Conservation (phyloP, 805 yeast species). For the Schizosaccharomyces cryophilus region DNA sequence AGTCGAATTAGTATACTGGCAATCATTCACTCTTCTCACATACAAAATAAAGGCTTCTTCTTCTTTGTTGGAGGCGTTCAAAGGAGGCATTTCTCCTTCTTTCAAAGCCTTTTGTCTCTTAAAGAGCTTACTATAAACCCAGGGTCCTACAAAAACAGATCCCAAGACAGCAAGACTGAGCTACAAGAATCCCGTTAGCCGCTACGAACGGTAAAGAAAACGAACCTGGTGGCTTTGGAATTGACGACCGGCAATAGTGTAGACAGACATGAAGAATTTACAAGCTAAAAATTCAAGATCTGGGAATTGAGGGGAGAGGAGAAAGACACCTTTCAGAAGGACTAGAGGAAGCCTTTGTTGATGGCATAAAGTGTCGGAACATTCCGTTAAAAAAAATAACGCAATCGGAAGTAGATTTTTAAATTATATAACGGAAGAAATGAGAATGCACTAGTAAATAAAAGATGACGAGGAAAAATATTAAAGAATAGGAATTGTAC, state of each 20-base stretch:
- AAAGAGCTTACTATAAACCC: neutral
- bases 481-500: too few species aligned
- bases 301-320: neutral
- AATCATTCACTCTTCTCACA: neutral
- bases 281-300: neutral
- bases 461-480: too few species aligned
- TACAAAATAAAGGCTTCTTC: neutral
- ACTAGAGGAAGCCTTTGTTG: too few species aligned
- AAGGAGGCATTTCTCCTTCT: neutral
- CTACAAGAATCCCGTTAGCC: neutral
- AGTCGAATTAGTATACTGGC: neutral
- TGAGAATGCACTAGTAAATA: too few species aligned
- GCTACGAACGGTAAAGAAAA: neutral
- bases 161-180: neutral
- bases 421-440: too few species aligned
- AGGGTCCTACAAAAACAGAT: neutral
- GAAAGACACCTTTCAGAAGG: too few species aligned
- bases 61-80: neutral
- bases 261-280: neutral
- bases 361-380: too few species aligned
- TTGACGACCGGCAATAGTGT: slow-evolving; percentile 1
- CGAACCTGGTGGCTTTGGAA: neutral
- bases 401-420: too few species aligned
- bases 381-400: too few species aligned
- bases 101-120: neutral